Conservation (phyloP, 805 yeast genomes). For the Scheffersomyces lignosus region DNA sequence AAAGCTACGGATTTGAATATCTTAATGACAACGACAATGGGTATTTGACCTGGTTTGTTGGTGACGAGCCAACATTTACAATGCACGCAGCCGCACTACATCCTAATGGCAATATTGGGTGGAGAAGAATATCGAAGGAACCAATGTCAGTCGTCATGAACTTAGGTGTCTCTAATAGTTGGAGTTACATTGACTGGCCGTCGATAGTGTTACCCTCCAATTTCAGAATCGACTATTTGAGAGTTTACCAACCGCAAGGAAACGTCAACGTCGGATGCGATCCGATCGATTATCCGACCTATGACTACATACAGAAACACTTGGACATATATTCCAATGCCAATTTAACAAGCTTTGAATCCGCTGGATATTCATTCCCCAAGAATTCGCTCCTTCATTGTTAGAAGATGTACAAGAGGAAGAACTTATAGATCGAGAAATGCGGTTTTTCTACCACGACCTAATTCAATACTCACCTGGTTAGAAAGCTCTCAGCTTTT, state of each 20-base stretch:
- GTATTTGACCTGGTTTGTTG: conserved; percentile 36
- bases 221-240: conserved; percentile 38
- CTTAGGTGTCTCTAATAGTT: conserved; percentile 38
- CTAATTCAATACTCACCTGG: too few relatives aligned
- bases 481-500: too few relatives aligned
- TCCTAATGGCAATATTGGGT: conserved; percentile 40
- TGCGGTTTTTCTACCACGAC: too few relatives aligned
- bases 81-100: conserved; percentile 34
- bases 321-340: conserved; percentile 31
- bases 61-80: conserved; percentile 25
- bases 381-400: too few relatives aligned
- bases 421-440: too few relatives aligned
- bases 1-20: conserved; percentile 36
- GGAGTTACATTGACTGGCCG: conserved; percentile 42
- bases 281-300: conserved; percentile 37
- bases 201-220: conserved; percentile 33
- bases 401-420: too few relatives aligned
- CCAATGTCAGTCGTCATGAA: conserved; percentile 41
- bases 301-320: conserved; percentile 34
- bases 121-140: conserved; percentile 35
- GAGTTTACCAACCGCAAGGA: conserved; percentile 40
- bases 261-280: conserved; percentile 34
- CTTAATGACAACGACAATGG: conserved; percentile 27
- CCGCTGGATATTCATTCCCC: conserved; percentile 54
- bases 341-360: conserved; percentile 37